Evolutionary conservation across 2,329 filamentous ascomycete species (phyloP), one percentile per base, ranked within the genome.

Genomic region (Camillea tinctor): DNA sequence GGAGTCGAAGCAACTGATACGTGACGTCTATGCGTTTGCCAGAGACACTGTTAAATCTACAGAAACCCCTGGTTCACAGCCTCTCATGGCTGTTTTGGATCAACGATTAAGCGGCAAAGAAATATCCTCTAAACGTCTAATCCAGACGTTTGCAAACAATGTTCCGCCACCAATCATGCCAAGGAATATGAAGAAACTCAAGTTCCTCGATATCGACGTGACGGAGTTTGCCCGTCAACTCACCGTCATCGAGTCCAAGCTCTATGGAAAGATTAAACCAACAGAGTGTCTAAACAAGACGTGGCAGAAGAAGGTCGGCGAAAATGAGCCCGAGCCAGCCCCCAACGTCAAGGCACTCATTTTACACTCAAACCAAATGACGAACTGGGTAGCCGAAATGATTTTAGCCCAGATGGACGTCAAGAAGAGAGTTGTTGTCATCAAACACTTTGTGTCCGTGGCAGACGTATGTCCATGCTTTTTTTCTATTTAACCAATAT

Each of bases 371-470:
- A 99, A 99, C 72, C 94, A 98, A 75, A 88, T 99, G 81, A 99
- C 95, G 5, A 99, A 98, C 74, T 99, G 95, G 95, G 95, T 98
- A 55, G 95, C 95, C 26, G 94, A 98, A 76, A 98, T 99, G 95
- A 98, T 99, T 67, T 78, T 99, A 63, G 93, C 90, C 0, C 95
- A 99, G 76, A 86, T 89, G 69, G 95, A 99, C 73, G 91, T 97
- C 64, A 97, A 95, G 81, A 96, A 96, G 76, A 87, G 95, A 68
- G 94, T 98, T 23, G 91, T 96, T 36, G 95, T 99, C 51, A 97
- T 99, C 76, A 98, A 98, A 76, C 95, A 98, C 75, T 99, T 98
- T 78, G 93, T 99, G 61, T 87, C 91, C 44, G 93, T 99, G 62
- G 95, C 95, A 63, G 95, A 99, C 80, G 93, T 96, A 82, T 80